Evolutionary conservation across 2,329 filamentous ascomycete genomes (phyloP).

Genomic region (Trichoderma sp.): DNA sequence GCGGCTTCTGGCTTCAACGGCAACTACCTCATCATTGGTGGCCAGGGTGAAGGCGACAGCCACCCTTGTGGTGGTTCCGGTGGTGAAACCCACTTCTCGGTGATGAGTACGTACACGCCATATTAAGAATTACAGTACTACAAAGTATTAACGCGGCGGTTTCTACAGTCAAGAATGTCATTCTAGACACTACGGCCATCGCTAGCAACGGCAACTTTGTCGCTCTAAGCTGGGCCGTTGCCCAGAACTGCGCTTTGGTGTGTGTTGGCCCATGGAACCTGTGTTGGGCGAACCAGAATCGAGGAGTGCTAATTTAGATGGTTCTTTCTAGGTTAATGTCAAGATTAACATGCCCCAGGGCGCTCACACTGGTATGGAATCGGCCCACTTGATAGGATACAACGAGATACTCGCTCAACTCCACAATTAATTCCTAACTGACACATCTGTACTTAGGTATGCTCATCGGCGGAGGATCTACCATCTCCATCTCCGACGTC

Average conservation of each 20-base stretch:
- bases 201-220: constrained; percentile 19
- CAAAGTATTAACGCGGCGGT: background rate
- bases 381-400: background rate
- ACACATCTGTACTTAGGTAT: background rate
- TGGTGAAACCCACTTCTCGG: constrained; percentile 25
- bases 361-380: constrained; percentile 22
- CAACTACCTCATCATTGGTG: constrained; percentile 23
- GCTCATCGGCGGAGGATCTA: constrained; percentile 20
- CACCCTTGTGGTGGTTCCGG: constrained; percentile 21
- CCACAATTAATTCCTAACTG: background rate
- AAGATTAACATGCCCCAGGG: constrained; percentile 19
- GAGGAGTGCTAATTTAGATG: background rate
- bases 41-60: constrained; percentile 20
- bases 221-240: constrained; percentile 24
- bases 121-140: background rate
- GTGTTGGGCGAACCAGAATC: background rate
- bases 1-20: constrained; percentile 65
- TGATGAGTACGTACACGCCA: constrained; percentile 18
- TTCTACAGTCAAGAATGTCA: constrained; percentile 22
- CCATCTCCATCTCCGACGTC: constrained; percentile 23
- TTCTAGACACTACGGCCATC: constrained; percentile 23
- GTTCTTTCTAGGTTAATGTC: constrained; percentile 19
- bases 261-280: background rate
- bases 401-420: background rate
- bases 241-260: constrained; percentile 24